A percentile compares a stretch with the other conserved stretches of the same genome.
phyloP scores from a whole-genome alignment of 257 asterid genomes.

The Lycium barbarum region DNA sequence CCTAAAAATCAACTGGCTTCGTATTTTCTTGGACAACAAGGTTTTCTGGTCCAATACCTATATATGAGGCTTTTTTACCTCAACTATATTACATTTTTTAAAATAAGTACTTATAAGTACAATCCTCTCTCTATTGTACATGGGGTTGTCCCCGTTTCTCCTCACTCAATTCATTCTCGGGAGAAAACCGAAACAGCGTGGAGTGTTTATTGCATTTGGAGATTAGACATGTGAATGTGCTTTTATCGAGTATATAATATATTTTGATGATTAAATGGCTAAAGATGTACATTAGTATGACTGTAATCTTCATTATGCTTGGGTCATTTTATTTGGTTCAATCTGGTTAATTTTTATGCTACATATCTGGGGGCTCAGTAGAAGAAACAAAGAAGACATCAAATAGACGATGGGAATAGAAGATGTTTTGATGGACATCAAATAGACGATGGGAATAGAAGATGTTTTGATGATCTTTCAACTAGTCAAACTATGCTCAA shows the following conservation, averaged over 20 bases:
- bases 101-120: no score
- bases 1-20: no score
- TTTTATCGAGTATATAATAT: not conserved
- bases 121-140: not conserved
- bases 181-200: not conserved
- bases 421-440: not conserved
- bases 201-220: constrained; percentile 4
- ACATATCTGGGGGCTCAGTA: not conserved
- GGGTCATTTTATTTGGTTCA: constrained; percentile 19
- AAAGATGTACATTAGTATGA: constrained; percentile 5
- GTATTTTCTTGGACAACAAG: no score
- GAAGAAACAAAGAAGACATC: constrained; percentile 19
- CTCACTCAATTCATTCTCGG: constrained; percentile 1
- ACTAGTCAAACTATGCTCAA: no score
- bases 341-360: not conserved
- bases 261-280: constrained; percentile 4
- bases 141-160: not conserved
- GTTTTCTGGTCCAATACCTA: no score
- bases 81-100: no score
- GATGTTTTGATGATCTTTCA: no score
- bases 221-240: not conserved
- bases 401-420: not conserved
- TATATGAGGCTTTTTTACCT: no score
- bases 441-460: not conserved
- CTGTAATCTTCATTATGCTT: constrained; percentile 14